Evolutionary conservation across 2,329 filamentous ascomycete species (phyloP), one percentile per base, ranked within the genome.

Genomic region (Pseudovirgaria hyperparasitica): DNA sequence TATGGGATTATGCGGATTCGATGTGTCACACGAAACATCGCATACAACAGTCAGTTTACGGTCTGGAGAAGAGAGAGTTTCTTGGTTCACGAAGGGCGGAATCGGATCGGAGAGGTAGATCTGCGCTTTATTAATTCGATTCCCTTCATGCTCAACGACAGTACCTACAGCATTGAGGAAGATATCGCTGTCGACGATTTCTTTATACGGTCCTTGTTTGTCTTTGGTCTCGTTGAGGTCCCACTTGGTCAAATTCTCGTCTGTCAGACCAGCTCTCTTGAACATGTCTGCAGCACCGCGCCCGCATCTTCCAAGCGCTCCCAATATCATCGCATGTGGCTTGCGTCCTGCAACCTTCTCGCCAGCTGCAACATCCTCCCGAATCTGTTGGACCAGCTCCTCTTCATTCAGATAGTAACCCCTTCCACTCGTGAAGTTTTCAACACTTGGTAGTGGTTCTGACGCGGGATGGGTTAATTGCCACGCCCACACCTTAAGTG

Each of bases 101-200:
- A 90, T 86, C 50, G 76, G 71, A 41, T 72, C 63, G 34, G 66
- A 72, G 22, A 94, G 73, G 60, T 93, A 93, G 52, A 93, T 87
- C 75, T 34, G 63, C 43, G 32, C 26, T 12, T 19, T 38, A 31
- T 40, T 35, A 12, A 19, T 12, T 15, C 15, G 10, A 9, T 13
- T 16, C 9, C 12, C 23, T 16, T 12, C 14, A 12, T 12, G 2
- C 3, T 2, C 7, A 19, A 5, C 8, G 17, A 16, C 12, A 24
- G 3, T 4, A 24, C 28, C n/a, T 31, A 45, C 52, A 49, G 43
- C 28, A 17, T 55, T 55, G 32, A 55, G 45, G 39, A 62, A 66
- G 36, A 67, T 55, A 42, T 63, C 57, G 4, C 48, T 68, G 55
- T 82, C 70, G 24, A 75, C 63, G 44, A 92, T 85, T 60, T 90